Base-by-base conservation (phyloP, 2,329 filamentous ascomycete genomes). In the Diplocarpon rosae region DNA sequence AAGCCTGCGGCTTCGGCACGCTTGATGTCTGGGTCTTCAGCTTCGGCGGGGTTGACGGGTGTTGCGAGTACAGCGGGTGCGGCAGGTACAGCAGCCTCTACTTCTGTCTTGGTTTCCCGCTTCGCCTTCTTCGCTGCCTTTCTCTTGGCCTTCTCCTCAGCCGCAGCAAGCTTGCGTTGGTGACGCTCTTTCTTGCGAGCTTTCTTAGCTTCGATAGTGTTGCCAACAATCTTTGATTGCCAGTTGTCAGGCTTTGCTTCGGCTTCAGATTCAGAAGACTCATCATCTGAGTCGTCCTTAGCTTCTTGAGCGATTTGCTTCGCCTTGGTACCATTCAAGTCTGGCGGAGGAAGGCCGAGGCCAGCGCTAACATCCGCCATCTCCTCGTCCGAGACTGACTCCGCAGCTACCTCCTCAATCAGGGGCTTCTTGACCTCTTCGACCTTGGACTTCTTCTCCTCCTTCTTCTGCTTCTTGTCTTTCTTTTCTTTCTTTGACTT, bases 1-100 rank as follows among this genome's bases (percentile, higher is more conserved):
- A 88, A 69, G 49, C 82, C 83, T 8, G 80, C 76, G 53, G 75
- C 71, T 48, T 74, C 76, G 33, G 84, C 84, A 37, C 81, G 63
- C 48, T 66, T 66, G 32, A 63, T 60, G 31, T 63, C 59, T 38
- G 69, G 61, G 17, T 66, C 63, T 24, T 69, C 63, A 69, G 46
- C 43, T 64, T 41, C 43, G n/a, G 65, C 53, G 5, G 28, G 11
- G 69, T 56, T 48, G 56, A 60, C 49, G 11, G 52, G 20, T 27
- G 39, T 41, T 55, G 67, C 35, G 58, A 59, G 65, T 69, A 9
- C 30, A 9, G 30, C 30, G 58, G 59, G 65, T 69, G 30, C 30
- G 30, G 30, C 30, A 12, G 9, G 30, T 14, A 9, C 30, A 32
- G 42, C 41, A 63, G 65, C 52, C 68, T 57, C 50, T 57, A 60